phyloP scores from a whole-genome alignment of 2,329 filamentous ascomycete genomes.

The Byssothecium circinans region DNA sequence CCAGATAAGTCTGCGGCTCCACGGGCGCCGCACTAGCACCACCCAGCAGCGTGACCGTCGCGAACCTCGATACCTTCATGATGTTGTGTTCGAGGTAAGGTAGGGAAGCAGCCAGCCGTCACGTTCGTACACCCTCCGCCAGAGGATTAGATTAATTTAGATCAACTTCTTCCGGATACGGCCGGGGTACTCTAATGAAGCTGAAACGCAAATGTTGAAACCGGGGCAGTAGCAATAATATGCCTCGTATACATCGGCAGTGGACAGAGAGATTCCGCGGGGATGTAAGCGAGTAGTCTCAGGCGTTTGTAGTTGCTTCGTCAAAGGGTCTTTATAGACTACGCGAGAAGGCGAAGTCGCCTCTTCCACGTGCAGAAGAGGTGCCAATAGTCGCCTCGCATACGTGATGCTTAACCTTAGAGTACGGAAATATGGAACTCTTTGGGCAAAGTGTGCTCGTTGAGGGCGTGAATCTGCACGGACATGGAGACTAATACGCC shows the following conservation, averaged over 20 bases:
- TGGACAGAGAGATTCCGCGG: not conserved
- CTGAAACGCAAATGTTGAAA: conserved; percentile 18
- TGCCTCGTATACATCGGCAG: not conserved
- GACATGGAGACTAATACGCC: conserved; percentile 4
- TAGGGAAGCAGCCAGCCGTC: conserved; percentile 1
- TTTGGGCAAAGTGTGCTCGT: conserved; percentile 8
- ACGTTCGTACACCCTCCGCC: not conserved
- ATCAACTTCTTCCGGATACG: not conserved
- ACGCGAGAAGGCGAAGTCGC: not conserved
- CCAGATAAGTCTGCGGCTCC: conserved; percentile 18
- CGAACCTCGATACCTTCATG: conserved; percentile 23
- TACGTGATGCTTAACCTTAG: conserved; percentile 13
- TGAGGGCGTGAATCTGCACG: not conserved
- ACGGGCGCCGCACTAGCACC: conserved; percentile 19
- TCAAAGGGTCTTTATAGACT: conserved; percentile 7
- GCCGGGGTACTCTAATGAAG: not conserved
- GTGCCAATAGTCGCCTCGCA: conserved; percentile 8
- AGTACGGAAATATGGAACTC: conserved; percentile 8
- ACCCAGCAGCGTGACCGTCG: conserved; percentile 17
- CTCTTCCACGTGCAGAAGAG: conserved; percentile 11
- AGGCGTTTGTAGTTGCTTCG: not conserved
- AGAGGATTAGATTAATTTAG: conserved; percentile 1
- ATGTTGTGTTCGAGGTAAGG: not conserved
- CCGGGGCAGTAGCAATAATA: conserved; percentile 2
- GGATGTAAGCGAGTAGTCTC: not conserved